Evolutionary conservation across 169 alveolate genomes (phyloP), one percentile per base, ranked within the genome.

Genomic region (Neospora caninum): DNA sequence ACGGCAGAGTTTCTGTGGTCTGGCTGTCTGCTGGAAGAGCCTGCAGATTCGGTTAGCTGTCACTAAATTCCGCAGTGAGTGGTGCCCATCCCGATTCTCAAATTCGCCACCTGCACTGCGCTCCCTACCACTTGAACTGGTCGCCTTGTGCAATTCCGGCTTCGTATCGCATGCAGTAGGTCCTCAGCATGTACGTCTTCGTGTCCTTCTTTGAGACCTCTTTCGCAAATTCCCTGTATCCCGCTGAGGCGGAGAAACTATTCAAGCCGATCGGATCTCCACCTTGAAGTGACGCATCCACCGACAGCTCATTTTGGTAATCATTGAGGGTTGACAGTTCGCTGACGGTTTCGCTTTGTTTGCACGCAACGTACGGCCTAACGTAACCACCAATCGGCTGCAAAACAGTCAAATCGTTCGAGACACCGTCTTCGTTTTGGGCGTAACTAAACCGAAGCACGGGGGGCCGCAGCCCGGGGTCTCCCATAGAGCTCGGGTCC

Each of bases 401-500:
- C 82, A 96, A 84, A 31, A 94, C 94, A 38, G 80, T 67, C 80
- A 96, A 70, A 88, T 96, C 97, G 64, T 94, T 93, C n/a, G 96
- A 94, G 70, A 96, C 80, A 49, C 96, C 97, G 49, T 86, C 92
- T 31, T 88, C 93, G 84, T 92, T 87, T 18, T 91, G 83, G n/a
- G n/a, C 92, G 95, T 91, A 96, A 54, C 94, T 92, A 70, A 97
- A 93, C 64, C 95, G 94, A 18, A 97, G 93, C n/a, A 97, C 97
- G 25, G 98, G 98, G 53, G 96, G 94, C 43, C 98, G 95, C 83
- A 96, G 96, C 29, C 98, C 98, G 27, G 98, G 98, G 92, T 97
- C 98, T 0, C 97, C 96, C 97, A 96, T 97, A 42, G 96, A 80
- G 18, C 88, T 88, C 22, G 98, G 98, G 88, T 97, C 98, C 0